Conservation (phyloP, 1,139 yeast genomes). For the Scheffersomyces titani region DNA sequence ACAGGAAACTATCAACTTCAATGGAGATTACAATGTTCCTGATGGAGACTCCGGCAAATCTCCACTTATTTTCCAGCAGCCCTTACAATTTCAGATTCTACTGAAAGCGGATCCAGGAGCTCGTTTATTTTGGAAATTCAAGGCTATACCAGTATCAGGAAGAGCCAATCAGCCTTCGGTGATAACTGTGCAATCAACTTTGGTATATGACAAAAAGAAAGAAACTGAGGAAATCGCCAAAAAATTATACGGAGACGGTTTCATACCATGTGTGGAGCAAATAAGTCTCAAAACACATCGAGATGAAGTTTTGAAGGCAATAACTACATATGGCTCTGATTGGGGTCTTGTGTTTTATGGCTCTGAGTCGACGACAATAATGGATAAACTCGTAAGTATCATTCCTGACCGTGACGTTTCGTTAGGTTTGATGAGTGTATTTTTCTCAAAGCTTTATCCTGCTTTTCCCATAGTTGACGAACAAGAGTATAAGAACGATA, state of each 20-base stretch:
- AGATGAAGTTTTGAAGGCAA: slow-evolving; percentile 5
- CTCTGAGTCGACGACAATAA: slow-evolving; percentile 1
- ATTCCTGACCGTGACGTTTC: neutral
- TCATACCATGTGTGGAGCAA: slow-evolving; percentile 4
- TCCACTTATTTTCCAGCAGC: slow-evolving; percentile 1
- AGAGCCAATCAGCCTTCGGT: slow-evolving; percentile 1
- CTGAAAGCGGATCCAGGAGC: slow-evolving; percentile 14
- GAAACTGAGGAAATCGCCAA: slow-evolving; percentile 1
- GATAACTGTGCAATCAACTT: neutral
- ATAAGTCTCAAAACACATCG: slow-evolving; percentile 2
- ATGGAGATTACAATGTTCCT: neutral
- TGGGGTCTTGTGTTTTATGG: slow-evolving; percentile 4
- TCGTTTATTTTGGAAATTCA: slow-evolving; percentile 7
- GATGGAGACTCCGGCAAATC: slow-evolving; percentile 3
- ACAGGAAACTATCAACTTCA: slow-evolving; percentile 10
- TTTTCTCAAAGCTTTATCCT: neutral
- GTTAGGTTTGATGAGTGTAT: neutral
- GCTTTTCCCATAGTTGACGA: neutral
- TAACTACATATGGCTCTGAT: slow-evolving; percentile 7
- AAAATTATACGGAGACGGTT: slow-evolving; percentile 4
- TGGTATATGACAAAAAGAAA: neutral
- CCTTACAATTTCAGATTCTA: slow-evolving; percentile 8
- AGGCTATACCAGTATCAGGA: neutral
- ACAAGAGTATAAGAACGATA: neutral
- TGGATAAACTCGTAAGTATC: neutral